Evolutionary conservation across 2,329 filamentous ascomycete genomes (phyloP).

Genomic region (Monilinia aucupariae): DNA sequence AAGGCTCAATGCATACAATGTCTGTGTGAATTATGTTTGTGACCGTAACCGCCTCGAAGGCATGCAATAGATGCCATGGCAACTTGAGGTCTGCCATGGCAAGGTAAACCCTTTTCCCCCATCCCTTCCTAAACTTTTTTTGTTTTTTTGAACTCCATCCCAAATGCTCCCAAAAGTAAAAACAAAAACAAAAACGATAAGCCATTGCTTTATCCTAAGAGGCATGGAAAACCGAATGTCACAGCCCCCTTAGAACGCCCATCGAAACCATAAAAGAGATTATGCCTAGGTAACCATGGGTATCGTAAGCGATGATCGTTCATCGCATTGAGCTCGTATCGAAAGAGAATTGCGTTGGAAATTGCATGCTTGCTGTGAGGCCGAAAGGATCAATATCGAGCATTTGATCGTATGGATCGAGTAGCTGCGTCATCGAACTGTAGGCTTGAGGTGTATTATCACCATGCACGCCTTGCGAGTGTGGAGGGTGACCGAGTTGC

Average conservation of each 20-base stretch:
- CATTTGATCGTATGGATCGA: conserved; percentile 76
- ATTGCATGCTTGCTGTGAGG: conserved; percentile 90
- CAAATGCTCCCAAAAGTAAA: neutral
- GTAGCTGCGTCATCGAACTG: conserved; percentile 41
- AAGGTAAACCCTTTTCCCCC: neutral
- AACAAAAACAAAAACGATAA: neutral
- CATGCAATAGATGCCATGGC: neutral
- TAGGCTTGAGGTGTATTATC: conserved; percentile 40
- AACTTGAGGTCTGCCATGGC: neutral
- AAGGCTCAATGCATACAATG: conserved; percentile 9
- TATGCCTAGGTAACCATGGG: conserved; percentile 23
- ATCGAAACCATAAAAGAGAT: conserved; percentile 10
- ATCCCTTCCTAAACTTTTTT: neutral
- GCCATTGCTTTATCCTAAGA: conserved; percentile 4
- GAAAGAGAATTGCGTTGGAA: conserved; percentile 77
- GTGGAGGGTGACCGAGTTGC: conserved; percentile 37
- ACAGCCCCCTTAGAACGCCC: conserved; percentile 1
- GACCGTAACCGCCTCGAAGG: neutral
- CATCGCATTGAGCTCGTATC: conserved; percentile 42
- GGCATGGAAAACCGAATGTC: conserved; percentile 1
- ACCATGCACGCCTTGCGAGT: conserved; percentile 39
- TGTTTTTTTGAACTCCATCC: conserved; percentile 11
- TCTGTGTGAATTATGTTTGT: neutral
- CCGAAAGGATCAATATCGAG: conserved; percentile 92
- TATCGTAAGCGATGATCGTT: conserved; percentile 29